These are phyloP conservation scores for Sugiyamaella qingdaonensis DNA, from an alignment of 805 yeast species.

Conservation along the genomic window DNA sequence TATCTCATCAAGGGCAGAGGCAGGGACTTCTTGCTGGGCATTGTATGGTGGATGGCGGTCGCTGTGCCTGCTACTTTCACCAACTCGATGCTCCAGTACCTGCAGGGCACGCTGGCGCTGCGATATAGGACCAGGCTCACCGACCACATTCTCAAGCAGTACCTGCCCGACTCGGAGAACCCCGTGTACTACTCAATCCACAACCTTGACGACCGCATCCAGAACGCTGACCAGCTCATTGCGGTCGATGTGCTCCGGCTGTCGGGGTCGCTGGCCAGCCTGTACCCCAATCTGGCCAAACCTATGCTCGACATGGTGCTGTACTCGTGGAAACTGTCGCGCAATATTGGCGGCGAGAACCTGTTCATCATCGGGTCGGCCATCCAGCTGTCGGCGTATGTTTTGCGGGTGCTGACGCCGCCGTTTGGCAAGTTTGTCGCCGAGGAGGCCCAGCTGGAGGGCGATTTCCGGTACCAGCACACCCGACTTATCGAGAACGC, in stretches of 20 bases:
- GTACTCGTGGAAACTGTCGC: slow-evolving; percentile 71
- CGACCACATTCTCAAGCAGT: slow-evolving; percentile 57
- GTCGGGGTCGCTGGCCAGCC: slow-evolving; percentile 61
- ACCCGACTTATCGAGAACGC: slow-evolving; percentile 71
- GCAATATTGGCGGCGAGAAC: slow-evolving; percentile 54
- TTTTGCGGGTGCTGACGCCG: slow-evolving; percentile 75
- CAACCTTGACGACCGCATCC: slow-evolving; percentile 52
- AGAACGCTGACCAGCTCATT: slow-evolving; percentile 78
- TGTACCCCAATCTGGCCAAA: slow-evolving; percentile 79
- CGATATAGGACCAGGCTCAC: slow-evolving; percentile 62
- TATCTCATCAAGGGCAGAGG: slow-evolving; percentile 70
- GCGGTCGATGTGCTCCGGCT: slow-evolving; percentile 76
- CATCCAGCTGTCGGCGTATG: slow-evolving; percentile 73
- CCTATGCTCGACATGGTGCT: slow-evolving; percentile 75
- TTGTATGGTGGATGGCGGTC: slow-evolving; percentile 73
- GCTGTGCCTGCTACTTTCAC: slow-evolving; percentile 84
- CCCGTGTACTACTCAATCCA: slow-evolving; percentile 72
- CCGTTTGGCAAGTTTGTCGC: slow-evolving; percentile 80
- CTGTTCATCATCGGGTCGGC: slow-evolving; percentile 72
- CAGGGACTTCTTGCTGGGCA: slow-evolving; percentile 54
- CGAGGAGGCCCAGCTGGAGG: slow-evolving; percentile 74
- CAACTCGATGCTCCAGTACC: slow-evolving; percentile 55
- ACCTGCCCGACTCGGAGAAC: slow-evolving; percentile 59
- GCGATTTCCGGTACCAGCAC: slow-evolving; percentile 77
- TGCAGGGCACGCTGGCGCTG: slow-evolving; percentile 36